Conservation (phyloP, 2,329 filamentous ascomycete genomes). For the Tolypocladium tundrense region DNA sequence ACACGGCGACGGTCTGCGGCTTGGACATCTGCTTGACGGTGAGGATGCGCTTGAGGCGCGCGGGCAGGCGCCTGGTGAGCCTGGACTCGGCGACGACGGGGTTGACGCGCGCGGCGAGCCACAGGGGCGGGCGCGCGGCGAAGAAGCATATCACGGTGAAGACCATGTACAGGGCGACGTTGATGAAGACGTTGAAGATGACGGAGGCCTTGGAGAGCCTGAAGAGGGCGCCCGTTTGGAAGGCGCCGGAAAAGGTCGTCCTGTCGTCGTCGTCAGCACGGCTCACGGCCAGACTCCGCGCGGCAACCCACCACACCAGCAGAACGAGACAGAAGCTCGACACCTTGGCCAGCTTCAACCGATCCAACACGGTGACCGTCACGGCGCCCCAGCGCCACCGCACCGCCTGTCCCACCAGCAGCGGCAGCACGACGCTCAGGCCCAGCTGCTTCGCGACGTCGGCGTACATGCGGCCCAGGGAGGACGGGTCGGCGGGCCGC, state of each 20-base stretch:
- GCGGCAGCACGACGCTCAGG: conserved; percentile 54
- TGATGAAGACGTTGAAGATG: conserved; percentile 57
- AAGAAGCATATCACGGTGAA: conserved; percentile 53
- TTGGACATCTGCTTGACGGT: conserved; percentile 43
- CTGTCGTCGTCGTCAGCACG: conserved; percentile 24
- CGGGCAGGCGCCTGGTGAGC: conserved; percentile 12
- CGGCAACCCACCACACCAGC: conserved; percentile 33
- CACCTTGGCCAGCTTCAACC: conserved; percentile 39
- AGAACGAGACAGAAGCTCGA: conserved; percentile 37
- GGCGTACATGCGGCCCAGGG: conserved; percentile 51
- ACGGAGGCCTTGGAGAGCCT: conserved; percentile 49
- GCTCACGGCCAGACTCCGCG: not conserved
- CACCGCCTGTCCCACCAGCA: conserved; percentile 50
- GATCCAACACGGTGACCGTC: conserved; percentile 42
- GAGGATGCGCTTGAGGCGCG: conserved; percentile 20
- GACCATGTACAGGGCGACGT: conserved; percentile 50
- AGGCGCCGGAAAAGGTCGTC: conserved; percentile 58
- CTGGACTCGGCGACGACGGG: conserved; percentile 19
- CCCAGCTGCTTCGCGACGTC: conserved; percentile 60
- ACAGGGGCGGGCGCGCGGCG: conserved; percentile 31
- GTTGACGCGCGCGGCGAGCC: conserved; percentile 22
- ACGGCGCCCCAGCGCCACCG: conserved; percentile 38
- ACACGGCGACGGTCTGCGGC: conserved; percentile 57
- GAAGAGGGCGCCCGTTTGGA: conserved; percentile 52
- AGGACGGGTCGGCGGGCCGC: conserved; percentile 39